Percentiles rank a stretch among this genome's conserved stretches.
phyloP scores from a whole-genome alignment of 2,329 filamentous ascomycete species.

The Ascochyta clinopodiicola region DNA sequence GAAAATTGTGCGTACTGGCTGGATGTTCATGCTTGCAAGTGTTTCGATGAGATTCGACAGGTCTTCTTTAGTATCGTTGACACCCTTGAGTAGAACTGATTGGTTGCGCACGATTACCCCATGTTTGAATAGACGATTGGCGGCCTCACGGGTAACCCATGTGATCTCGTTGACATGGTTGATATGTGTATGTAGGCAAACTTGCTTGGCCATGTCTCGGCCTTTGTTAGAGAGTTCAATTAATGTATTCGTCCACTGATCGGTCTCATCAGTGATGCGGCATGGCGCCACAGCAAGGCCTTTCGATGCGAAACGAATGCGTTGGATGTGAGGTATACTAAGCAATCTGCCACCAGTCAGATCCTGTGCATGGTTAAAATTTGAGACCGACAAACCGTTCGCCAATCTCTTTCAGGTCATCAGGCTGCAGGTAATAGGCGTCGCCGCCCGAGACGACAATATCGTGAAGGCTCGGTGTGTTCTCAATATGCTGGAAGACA shows the following conservation, averaged over 20 bases:
- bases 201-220: conserved; percentile 61
- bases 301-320: conserved; percentile 68
- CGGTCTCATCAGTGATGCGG: conserved; percentile 60
- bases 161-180: conserved; percentile 69
- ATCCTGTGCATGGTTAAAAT: no score
- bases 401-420: conserved; percentile 62
- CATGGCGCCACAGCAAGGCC: conserved; percentile 66
- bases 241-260: conserved; percentile 62
- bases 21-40: conserved; percentile 63
- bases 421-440: conserved; percentile 62
- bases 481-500: conserved; percentile 64
- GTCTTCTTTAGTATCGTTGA: conserved; percentile 63
- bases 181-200: conserved; percentile 71
- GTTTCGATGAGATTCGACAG: conserved; percentile 62
- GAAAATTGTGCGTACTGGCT: conserved; percentile 56
- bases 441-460: conserved; percentile 70
- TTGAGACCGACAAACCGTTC: conserved; percentile 38
- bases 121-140: conserved; percentile 58
- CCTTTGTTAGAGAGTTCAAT: conserved; percentile 60
- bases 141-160: conserved; percentile 63
- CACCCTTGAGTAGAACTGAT: conserved; percentile 63
- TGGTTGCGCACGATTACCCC: conserved; percentile 67
- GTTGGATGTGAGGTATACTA: conserved; percentile 63
- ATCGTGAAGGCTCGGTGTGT: conserved; percentile 59
- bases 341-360: conserved; percentile 53